phyloP scores from a whole-genome alignment of 345 rosid genomes.

The Salix udensis region DNA sequence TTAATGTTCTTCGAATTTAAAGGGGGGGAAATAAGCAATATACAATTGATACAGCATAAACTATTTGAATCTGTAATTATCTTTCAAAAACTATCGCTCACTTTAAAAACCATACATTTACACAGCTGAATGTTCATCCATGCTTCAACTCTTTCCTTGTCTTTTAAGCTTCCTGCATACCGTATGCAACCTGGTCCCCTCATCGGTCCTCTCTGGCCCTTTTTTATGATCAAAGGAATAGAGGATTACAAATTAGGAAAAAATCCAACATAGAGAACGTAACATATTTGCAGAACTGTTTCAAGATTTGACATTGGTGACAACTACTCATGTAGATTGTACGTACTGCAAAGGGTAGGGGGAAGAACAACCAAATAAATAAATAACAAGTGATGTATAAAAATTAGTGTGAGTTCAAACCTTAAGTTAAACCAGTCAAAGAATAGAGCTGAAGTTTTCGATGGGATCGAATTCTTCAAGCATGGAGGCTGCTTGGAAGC shows the following conservation, averaged over 20 bases:
- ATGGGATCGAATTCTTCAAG: slow-evolving; percentile 90
- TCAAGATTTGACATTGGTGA: too few species aligned
- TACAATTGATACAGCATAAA: not conserved
- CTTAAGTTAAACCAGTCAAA: slow-evolving; percentile 32
- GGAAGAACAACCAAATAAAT: not conserved
- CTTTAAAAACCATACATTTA: not conserved
- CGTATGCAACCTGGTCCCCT: too few species aligned
- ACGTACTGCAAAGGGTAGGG: not conserved
- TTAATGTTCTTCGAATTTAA: too few species aligned
- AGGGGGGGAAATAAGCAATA: not conserved
- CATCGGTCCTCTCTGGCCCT: too few species aligned
- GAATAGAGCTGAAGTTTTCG: slow-evolving; percentile 70
- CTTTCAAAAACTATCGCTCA: not conserved
- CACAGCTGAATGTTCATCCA: not conserved
- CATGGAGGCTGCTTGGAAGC: slow-evolving; percentile 94
- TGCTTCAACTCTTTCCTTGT: not conserved
- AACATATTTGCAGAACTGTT: too few species aligned
- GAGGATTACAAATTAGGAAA: too few species aligned
- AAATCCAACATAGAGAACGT: too few species aligned
- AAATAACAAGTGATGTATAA: not conserved
- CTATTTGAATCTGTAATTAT: not conserved
- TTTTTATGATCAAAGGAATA: too few species aligned
- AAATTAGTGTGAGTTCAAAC: not conserved
- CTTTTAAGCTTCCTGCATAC: not conserved
- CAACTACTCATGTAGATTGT: too few species aligned